Percentiles rank a stretch among this genome's conserved stretches.
These are phyloP conservation scores for Cymodocea nodosa DNA, from an alignment of 116 monocot genomes.

Conservation along the genomic window DNA sequence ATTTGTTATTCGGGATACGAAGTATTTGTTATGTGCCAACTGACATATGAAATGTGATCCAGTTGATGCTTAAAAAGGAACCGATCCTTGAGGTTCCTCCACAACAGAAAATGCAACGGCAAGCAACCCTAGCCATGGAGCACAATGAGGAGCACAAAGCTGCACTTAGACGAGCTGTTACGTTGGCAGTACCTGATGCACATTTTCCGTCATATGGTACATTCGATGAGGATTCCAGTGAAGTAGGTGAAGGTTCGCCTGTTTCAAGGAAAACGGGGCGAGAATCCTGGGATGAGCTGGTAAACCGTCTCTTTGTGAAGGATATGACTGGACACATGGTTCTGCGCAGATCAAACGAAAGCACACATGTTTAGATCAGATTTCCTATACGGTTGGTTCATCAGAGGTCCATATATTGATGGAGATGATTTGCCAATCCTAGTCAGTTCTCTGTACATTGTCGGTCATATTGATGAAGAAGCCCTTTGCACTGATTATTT, in stretches of 20 bases:
- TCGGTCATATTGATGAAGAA: too few species aligned
- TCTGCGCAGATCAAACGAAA: constrained; percentile 14
- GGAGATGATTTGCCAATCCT: too few species aligned
- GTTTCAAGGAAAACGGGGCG: constrained; percentile 19
- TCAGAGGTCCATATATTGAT: too few species aligned
- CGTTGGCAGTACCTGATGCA: constrained; percentile 62
- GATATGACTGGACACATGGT: constrained; percentile 43
- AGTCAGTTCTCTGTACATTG: too few species aligned
- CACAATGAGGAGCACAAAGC: constrained; percentile 72
- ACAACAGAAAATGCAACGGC: constrained; percentile 65
- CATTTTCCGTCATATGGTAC: constrained; percentile 62
- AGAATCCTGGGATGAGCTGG: constrained; percentile 60
- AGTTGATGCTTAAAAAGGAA: constrained; percentile 79
- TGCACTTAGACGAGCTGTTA: constrained; percentile 64
- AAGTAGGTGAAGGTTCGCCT: constrained; percentile 12
- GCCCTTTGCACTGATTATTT: too few species aligned
- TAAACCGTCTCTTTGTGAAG: constrained; percentile 52
- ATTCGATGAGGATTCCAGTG: constrained; percentile 31
- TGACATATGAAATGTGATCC: constrained; percentile 1
- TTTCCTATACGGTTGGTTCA: too few species aligned
- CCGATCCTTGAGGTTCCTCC: constrained; percentile 43
- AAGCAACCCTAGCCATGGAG: constrained; percentile 44
- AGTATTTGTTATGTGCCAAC: not conserved
- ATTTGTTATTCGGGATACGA: not conserved
- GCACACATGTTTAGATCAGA: not conserved